Base-by-base conservation (phyloP, 2,329 filamentous ascomycete genomes). In the Thelonectria rubi region DNA sequence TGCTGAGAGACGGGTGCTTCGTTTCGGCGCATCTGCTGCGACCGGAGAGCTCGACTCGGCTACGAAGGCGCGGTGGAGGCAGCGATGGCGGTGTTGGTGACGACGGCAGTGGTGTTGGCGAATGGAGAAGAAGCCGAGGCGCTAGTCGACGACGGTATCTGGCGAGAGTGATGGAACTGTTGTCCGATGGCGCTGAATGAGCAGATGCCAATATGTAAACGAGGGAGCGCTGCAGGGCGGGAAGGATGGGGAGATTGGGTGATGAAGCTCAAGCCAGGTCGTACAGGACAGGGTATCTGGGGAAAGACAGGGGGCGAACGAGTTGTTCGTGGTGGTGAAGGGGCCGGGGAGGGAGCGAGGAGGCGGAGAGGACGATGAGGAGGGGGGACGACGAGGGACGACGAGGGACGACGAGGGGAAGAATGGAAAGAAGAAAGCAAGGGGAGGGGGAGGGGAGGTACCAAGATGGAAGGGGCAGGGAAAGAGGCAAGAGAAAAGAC, bases 151-250 rank as follows among this genome's bases (percentile, higher is more conserved):
- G 21, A 32, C 30, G 17, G 18, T 21, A 50, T 45, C 52, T 51
- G 51, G 30, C 30, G 26, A 52, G 39, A 51, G 14, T 48, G 49
- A 26, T 52, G 45, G 32, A 51, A 60, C 37, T 40, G 58, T 53
- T 51, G 53, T 48, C 18, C 42, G 58, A 49, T 53, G 37, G 43
- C 26, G 30, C 47, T 56, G 46, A 37, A 26, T 12, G 48, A 60
- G 53, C 24, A 43, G 42, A 56, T 14, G 51, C 39, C 18, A 21
- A 49, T 11, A 30, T 30, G 26, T 30, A 30, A 17, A 39, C 17
- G 43, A 52, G n/a, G 18, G 43, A 15, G 52, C 7, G 24, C 26
- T 17, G 30, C 53, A 51, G 42, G 15, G 55, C 48, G 48, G 32
- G 26, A 46, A 21, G 48, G 30, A 52, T 32, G 52, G 39, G 12